Evolutionary conservation across 2,329 filamentous ascomycete species (phyloP), one percentile per base, ranked within the genome.

Genomic region (Byssothecium circinans): DNA sequence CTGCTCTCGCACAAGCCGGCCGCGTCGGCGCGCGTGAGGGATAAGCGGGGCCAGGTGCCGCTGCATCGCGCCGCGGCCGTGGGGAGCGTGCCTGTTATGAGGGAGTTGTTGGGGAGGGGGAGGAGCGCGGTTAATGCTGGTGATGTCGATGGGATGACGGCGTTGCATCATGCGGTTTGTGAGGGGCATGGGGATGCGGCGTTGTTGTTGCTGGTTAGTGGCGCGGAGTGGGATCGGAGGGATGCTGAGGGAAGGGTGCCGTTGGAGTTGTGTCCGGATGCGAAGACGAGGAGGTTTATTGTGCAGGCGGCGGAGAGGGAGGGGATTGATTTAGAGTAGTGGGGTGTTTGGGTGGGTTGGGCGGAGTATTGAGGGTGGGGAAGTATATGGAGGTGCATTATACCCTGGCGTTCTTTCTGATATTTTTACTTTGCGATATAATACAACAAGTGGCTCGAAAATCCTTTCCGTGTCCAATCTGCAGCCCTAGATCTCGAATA

Each of bases 1-100:
- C 81, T 99, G n/a, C 74, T 99, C 32, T 78, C 81, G 15, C 79
- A 84, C 59, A 87, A 88, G 48, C 62, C 60, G 4, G 56, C 62
- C 4, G 92, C 90, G 11, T 90, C 86, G 4, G 83, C 91, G 1
- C 79, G 92, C 20, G 80, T 91, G 2, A 89, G 89, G 54, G 94
- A 99, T 68, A 88, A 83, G 63, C 82, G 91, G 23, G 89, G 89
- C n/a, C 92, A 96, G 67, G 84, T 96, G 47, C 82, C 95, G 6
- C 80, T 99, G 20, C 95, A 99, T 71, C 84, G 94, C 15, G 94
- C 94, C 2, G 92, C 94, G 0, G 92, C 94, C 2, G 83, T 91
- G 3, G 95, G 95, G 6, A 92, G 87, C 3, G 82, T 87, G n/a
- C 91, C 92, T 4, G 90, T 99, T 75, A 79, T 95, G 39, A 87